A percentile compares a stretch with the other conserved stretches of the same genome.
Evolutionary conservation across 176 grass and related monocot species (phyloP).

Genomic region (Carex kokanica): DNA sequence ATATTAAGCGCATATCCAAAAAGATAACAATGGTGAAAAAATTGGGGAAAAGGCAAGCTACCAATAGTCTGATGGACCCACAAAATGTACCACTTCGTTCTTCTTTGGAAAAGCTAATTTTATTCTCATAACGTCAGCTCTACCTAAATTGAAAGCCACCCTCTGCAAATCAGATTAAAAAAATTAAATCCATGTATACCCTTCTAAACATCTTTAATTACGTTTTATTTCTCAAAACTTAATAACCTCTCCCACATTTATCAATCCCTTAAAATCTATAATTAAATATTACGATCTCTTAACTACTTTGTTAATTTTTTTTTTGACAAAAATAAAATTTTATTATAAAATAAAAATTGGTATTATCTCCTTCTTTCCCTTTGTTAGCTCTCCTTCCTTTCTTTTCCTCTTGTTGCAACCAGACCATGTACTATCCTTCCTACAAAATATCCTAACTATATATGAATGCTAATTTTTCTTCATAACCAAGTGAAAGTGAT

Average conservation of each 20-base stretch:
- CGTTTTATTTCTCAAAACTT: not conserved
- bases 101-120: slow-evolving; percentile 14
- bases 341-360: not conserved
- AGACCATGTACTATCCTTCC: not conserved
- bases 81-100: slow-evolving; percentile 15
- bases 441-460: not conserved
- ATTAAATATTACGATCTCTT: not conserved
- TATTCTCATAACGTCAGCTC: not conserved
- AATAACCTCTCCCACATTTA: not conserved
- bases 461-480: not conserved
- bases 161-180: not conserved
- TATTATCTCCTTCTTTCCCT: too few relatives aligned
- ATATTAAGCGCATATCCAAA: not conserved
- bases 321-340: not conserved
- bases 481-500: not conserved
- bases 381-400: too few relatives aligned
- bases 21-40: not conserved
- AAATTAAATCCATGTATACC: not conserved
- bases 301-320: not conserved
- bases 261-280: not conserved
- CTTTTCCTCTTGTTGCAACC: too few relatives aligned
- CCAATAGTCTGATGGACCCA: not conserved
- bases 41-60: not conserved
- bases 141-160: slow-evolving; percentile 24
- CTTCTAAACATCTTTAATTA: not conserved